Evolutionary conservation across 148 eudicot species (phyloP).

Genomic region (Oxyria digyna): DNA sequence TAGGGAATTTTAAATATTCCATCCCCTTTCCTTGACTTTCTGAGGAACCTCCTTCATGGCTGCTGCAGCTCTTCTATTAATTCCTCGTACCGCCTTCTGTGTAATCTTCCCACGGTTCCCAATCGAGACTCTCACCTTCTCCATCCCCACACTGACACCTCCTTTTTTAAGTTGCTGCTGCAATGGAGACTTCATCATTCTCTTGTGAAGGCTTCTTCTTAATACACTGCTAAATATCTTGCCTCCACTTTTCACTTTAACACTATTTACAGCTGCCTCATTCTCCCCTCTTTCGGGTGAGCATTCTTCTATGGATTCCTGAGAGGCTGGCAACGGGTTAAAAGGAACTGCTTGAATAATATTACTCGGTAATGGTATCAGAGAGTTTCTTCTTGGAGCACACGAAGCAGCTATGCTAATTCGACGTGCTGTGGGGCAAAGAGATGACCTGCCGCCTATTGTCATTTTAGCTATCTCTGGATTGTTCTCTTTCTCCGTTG

Average conservation of each 20-base stretch:
- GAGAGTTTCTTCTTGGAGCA: slow-evolving; percentile 47
- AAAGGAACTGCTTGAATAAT: slow-evolving; percentile 20
- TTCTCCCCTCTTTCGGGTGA: slow-evolving; percentile 22
- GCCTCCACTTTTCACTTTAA: slow-evolving; percentile 37
- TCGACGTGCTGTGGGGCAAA: slow-evolving; percentile 41
- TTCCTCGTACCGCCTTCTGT: slow-evolving; percentile 41
- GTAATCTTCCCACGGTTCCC: slow-evolving; percentile 57
- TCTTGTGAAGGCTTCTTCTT: slow-evolving; percentile 69
- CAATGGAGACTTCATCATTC: slow-evolving; percentile 50
- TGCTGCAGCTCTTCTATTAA: slow-evolving; percentile 25
- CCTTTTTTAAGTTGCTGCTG: slow-evolving; percentile 46
- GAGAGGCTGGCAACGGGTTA: slow-evolving; percentile 33
- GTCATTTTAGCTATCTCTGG: slow-evolving; percentile 30
- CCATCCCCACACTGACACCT: slow-evolving; percentile 56
- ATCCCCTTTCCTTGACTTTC: slow-evolving; percentile 69
- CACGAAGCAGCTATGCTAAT: slow-evolving; percentile 21
- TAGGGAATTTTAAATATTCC: slow-evolving; percentile 77
- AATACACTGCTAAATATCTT: slow-evolving; percentile 39
- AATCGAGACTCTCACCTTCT: slow-evolving; percentile 77
- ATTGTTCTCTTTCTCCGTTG: slow-evolving; percentile 61
- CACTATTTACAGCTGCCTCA: slow-evolving; percentile 31
- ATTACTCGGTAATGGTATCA: slow-evolving; percentile 55
- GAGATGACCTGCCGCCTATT: slow-evolving; percentile 61
- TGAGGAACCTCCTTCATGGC: slow-evolving; percentile 25
- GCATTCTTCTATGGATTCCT: slow-evolving; percentile 14